Percentiles rank a stretch among this genome's conserved stretches.
Conservation (phyloP, 1,139 yeast species). For the Blastobotrys raffinosifermentans region DNA sequence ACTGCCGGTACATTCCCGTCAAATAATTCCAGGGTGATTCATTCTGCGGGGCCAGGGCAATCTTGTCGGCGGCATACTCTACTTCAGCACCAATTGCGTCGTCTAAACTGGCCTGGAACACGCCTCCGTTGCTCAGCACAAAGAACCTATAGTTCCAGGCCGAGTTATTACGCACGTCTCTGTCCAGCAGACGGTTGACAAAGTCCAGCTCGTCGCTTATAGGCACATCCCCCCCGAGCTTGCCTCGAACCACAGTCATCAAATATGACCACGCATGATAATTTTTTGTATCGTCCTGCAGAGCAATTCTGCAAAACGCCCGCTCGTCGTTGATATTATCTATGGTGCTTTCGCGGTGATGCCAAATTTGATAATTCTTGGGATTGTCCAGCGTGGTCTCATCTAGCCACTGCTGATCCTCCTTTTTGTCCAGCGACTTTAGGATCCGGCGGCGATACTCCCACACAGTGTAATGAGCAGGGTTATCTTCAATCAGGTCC, state of each 20-base stretch:
- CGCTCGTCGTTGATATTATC: conserved; percentile 21
- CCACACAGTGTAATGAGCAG: conserved; percentile 95
- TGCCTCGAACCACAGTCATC: conserved; percentile 66
- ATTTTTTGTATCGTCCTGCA: conserved; percentile 76
- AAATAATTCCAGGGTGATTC: conserved; percentile 87
- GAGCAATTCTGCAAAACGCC: conserved; percentile 39
- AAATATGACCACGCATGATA: conserved; percentile 96
- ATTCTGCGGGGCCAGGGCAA: conserved; percentile 67
- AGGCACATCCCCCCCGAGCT: conserved; percentile 29
- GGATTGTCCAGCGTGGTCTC: conserved; percentile 66
- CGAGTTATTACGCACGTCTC: conserved; percentile 80
- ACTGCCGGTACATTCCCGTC: conserved; percentile 48
- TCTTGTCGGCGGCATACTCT: conserved; percentile 42
- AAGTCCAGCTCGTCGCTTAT: conserved; percentile 45
- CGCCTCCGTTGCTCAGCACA: conserved; percentile 30
- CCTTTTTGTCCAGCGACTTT: conserved; percentile 33
- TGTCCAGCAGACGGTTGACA: conserved; percentile 43
- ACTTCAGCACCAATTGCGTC: conserved; percentile 35
- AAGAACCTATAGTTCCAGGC: conserved; percentile 91
- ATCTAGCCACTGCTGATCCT: conserved; percentile 62
- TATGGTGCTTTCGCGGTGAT: conserved; percentile 72
- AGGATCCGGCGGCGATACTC: conserved; percentile 61
- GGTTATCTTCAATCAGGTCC: conserved; percentile 57
- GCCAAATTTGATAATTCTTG: conserved; percentile 96
- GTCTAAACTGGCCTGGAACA: conserved; percentile 23